These are phyloP conservation scores for Tetrapisispora iriomotensis DNA, from an alignment of 805 yeast species.

Conservation along the genomic window DNA sequence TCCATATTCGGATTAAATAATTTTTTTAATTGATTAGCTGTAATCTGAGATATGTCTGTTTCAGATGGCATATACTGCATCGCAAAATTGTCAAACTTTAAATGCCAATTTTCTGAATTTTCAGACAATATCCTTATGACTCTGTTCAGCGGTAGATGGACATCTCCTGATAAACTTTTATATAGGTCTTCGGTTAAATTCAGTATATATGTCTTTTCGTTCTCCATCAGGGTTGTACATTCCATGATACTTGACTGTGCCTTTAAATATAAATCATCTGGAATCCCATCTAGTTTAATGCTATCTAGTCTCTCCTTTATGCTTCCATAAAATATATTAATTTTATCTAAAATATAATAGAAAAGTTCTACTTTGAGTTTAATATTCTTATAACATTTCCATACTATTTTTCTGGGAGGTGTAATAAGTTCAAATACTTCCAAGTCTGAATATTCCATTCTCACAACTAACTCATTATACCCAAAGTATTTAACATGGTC, in stretches of 20 bases:
- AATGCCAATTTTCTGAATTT: slow-evolving; percentile 79
- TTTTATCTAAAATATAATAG: slow-evolving; percentile 41
- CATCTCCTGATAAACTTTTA: slow-evolving; percentile 46
- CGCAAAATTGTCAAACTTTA: slow-evolving; percentile 73
- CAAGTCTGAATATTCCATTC: slow-evolving; percentile 67
- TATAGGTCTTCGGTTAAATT: slow-evolving; percentile 44
- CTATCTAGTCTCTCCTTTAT: slow-evolving; percentile 58
- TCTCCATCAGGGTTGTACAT: slow-evolving; percentile 41
- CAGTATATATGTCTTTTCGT: slow-evolving; percentile 41
- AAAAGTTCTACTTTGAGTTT: slow-evolving; percentile 56
- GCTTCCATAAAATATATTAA: slow-evolving; percentile 59
- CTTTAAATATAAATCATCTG: slow-evolving; percentile 59
- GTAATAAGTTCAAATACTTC: slow-evolving; percentile 70
- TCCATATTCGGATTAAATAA: slow-evolving; percentile 33
- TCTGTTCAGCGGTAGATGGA: slow-evolving; percentile 60
- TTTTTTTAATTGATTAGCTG: slow-evolving; percentile 76
- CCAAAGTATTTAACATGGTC: slow-evolving; percentile 83
- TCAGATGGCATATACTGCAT: slow-evolving; percentile 76
- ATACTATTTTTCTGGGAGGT: slow-evolving; percentile 61
- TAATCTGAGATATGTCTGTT: slow-evolving; percentile 81
- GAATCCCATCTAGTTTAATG: slow-evolving; percentile 66
- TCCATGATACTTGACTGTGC: slow-evolving; percentile 53
- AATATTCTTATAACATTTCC: slow-evolving; percentile 65
- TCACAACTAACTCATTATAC: slow-evolving; percentile 62
- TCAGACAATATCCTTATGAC: slow-evolving; percentile 67